phyloP scores from a whole-genome alignment of 73 alveolate species.

The Paramecium biaurelia region DNA sequence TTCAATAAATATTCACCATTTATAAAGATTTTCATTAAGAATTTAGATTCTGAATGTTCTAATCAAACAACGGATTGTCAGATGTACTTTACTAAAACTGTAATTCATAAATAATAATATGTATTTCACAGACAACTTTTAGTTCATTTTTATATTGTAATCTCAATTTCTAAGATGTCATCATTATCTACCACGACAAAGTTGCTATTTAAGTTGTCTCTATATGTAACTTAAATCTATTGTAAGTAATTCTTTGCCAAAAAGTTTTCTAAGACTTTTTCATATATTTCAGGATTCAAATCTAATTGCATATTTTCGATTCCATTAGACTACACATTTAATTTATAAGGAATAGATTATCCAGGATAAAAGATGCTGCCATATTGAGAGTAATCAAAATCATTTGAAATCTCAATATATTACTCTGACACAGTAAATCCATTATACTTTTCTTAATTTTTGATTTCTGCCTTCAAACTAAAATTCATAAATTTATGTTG shows the following conservation, averaged over 20 bases:
- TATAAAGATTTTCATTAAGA: too few relatives aligned
- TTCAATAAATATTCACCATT: not conserved
- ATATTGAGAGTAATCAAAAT: not conserved
- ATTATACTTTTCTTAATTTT: not conserved
- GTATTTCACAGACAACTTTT: not conserved
- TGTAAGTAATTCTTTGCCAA: not conserved
- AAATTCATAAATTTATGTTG: not conserved
- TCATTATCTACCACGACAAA: not conserved
- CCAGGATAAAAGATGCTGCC: not conserved
- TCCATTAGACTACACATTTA: not conserved
- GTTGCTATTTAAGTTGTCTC: not conserved
- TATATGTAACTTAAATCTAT: not conserved
- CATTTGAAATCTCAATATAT: not conserved
- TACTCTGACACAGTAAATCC: not conserved
- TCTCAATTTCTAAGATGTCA: not conserved
- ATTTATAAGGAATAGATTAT: not conserved
- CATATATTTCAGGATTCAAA: not conserved
- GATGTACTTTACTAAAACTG: not conserved
- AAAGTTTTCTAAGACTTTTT: not conserved
- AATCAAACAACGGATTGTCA: not conserved
- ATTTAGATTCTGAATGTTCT: not conserved
- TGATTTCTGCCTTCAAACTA: not conserved
- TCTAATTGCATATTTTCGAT: not conserved
- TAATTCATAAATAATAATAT: not conserved
- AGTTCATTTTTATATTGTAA: slow-evolving; percentile 37